Base-by-base conservation (phyloP, 129 eudicot species). In the Sambucus nigra region DNA sequence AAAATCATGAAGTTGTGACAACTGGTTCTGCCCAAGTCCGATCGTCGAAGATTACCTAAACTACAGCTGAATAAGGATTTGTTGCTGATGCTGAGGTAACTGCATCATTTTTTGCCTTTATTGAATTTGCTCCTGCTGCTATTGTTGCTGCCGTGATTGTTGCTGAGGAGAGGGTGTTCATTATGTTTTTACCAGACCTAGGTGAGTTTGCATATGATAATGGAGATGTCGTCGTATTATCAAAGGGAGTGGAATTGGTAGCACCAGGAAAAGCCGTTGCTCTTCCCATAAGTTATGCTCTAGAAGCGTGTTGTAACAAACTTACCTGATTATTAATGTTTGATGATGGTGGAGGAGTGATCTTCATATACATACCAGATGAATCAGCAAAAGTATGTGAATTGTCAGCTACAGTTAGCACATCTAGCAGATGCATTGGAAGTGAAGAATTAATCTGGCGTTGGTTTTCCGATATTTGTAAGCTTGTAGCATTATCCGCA, bases 111-210 rank as follows among this genome's bases (percentile, higher is more conserved):
- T 81, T 68, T 88, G 94, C 64, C 97, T 80, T 49, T 82, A 85
- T 27, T 67, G 87, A 15, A 69, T 81, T 17, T 69, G 87, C 54
- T 80, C 84, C 28, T 71, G 80, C 24, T 40, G 75, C 13, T 69
- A 78, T 26, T 60, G 80, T 25, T 67, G 82, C 25, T 67, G 93
- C 51, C 79, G 95, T 67, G 86, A 67, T 61, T 86, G 91, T 73
- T 91, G 99, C 78, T 86, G 80, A n/a, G 99, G 99, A 23, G 95
- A 85, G 8, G 25, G 96, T 73, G 62, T 87, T 87, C 86, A 87
- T 77, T 64, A 82, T 73, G 70, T 71, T 82, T 49, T 85, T 66
- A 22, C 77, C 88, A 66, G 96, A 82, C 60, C 96, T 87, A 8
- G 96, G 96, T 13, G 94, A 87, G 63, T 87, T 82, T 25, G 79